phyloP scores from a whole-genome alignment of 1,284 basidiomycete genomes.

The Wolfiporia cocos region DNA sequence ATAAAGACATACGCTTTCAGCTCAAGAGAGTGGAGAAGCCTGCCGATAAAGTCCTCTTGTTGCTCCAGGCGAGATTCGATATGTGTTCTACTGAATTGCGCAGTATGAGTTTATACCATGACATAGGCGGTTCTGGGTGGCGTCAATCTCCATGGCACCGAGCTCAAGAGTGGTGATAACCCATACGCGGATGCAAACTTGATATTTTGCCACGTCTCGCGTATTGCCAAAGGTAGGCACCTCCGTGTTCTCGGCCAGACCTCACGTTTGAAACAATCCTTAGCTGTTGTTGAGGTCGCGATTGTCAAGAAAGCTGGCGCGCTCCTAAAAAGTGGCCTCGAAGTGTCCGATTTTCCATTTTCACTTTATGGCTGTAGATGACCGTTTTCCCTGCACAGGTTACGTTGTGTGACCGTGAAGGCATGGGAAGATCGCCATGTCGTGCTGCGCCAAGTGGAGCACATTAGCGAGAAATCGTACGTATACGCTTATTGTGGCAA shows the following conservation, averaged over 20 bases:
- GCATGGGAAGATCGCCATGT: conserved; percentile 82
- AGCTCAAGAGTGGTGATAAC: conserved; percentile 64
- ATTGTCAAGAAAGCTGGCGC: conserved; percentile 54
- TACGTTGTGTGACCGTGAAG: conserved; percentile 68
- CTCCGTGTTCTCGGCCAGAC: not conserved
- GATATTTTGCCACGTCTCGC: conserved; percentile 61
- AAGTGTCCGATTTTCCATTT: conserved; percentile 43
- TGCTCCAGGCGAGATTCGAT: conserved; percentile 53
- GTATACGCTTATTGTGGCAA: no score
- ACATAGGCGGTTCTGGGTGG: no score
- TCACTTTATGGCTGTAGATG: not conserved
- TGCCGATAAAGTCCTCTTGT: conserved; percentile 63
- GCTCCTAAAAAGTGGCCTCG: conserved; percentile 64
- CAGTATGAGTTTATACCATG: not conserved
- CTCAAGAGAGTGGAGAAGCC: conserved; percentile 62
- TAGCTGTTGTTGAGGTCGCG: conserved; percentile 69
- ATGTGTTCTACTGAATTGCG: not conserved
- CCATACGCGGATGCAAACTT: conserved; percentile 59
- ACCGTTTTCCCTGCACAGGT: conserved; percentile 32
- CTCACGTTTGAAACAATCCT: not conserved
- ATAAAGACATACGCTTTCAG: conserved; percentile 68
- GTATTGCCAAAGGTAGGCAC: conserved; percentile 56
- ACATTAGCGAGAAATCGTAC: conserved; percentile 83
- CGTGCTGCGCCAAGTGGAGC: conserved; percentile 74
- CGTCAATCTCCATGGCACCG: no score